Percentiles rank a stretch among this genome's conserved stretches.
Conservation (phyloP, 164 flowering plant species). For the Taxillus chinensis region DNA sequence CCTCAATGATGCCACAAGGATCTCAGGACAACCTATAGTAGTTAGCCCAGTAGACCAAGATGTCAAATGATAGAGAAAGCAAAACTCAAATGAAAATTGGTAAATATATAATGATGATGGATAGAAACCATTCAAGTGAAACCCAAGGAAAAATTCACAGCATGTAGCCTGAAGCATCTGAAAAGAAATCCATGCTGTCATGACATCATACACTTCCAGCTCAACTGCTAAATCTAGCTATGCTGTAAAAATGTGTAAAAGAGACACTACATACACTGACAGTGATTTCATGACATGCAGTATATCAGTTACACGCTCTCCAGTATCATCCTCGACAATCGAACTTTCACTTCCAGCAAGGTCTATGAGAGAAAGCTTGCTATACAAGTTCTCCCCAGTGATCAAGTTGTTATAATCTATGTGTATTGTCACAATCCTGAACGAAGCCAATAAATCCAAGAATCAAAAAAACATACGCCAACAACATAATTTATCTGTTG, state of each 20-base stretch:
- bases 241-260: neutral
- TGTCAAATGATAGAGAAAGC: no score
- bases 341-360: slow-evolving; percentile 91
- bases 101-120: no score
- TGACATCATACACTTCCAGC: no score
- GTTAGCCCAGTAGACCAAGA: no score
- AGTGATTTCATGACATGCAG: slow-evolving; percentile 90
- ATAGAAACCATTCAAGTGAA: no score
- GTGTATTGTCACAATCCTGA: slow-evolving; percentile 78
- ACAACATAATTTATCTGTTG: no score
- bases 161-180: no score
- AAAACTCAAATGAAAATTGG: no score
- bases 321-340: slow-evolving; percentile 54
- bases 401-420: slow-evolving; percentile 62
- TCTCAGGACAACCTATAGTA: no score
- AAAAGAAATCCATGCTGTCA: no score
- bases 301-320: slow-evolving; percentile 77
- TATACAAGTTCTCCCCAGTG: slow-evolving; percentile 61
- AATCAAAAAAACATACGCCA: slow-evolving; percentile 1
- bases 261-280: slow-evolving; percentile 64
- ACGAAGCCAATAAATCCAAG: slow-evolving; percentile 1
- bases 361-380: slow-evolving; percentile 94
- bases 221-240: neutral
- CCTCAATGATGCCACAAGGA: no score
- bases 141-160: no score